Evolutionary conservation across 1,284 basidiomycete species (phyloP).

Genomic region (Sutorius eximius): DNA sequence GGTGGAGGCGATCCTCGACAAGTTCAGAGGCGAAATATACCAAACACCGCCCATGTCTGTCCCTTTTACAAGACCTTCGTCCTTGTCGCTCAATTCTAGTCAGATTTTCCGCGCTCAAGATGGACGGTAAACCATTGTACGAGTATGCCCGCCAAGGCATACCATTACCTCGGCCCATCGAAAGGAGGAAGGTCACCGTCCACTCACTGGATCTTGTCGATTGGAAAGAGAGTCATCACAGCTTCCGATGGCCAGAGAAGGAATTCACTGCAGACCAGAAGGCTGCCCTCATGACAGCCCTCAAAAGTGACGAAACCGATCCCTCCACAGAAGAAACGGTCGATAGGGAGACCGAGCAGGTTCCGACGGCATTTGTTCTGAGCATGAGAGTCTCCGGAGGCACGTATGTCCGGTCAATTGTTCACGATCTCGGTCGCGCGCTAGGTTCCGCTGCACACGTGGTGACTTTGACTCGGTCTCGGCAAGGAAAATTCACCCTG

Average conservation of each 20-base stretch:
- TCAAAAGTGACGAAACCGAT: conserved; percentile 44
- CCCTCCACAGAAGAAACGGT: conserved; percentile 32
- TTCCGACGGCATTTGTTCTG: conserved; percentile 81
- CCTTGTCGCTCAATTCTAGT: conserved; percentile 9
- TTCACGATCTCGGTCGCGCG: conserved; percentile 85
- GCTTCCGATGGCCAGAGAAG: conserved; percentile 73
- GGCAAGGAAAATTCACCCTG: conserved; percentile 80
- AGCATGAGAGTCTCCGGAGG: conserved; percentile 93
- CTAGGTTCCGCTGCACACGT: conserved; percentile 89
- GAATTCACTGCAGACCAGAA: conserved; percentile 69
- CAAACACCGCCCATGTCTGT: conserved; percentile 91
- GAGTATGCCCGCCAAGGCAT: conserved; percentile 93
- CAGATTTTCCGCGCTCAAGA: conserved; percentile 97
- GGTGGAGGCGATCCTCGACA: conserved; percentile 70
- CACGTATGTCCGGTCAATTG: conserved; percentile 92
- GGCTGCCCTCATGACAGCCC: conserved; percentile 64
- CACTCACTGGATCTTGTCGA: conserved; percentile 74
- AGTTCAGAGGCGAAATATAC: conserved; percentile 85
- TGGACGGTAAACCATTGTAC: conserved; percentile 95
- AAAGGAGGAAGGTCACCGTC: conserved; percentile 81
- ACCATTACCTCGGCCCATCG: conserved; percentile 91
- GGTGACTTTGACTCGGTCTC: conserved; percentile 81
- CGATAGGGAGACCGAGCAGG: conserved; percentile 41
- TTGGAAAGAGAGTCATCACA: conserved; percentile 67
- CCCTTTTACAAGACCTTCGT: conserved; percentile 2